Base-by-base conservation (phyloP, 208 protist species). In the Balamuthia mandrillaris region DNA sequence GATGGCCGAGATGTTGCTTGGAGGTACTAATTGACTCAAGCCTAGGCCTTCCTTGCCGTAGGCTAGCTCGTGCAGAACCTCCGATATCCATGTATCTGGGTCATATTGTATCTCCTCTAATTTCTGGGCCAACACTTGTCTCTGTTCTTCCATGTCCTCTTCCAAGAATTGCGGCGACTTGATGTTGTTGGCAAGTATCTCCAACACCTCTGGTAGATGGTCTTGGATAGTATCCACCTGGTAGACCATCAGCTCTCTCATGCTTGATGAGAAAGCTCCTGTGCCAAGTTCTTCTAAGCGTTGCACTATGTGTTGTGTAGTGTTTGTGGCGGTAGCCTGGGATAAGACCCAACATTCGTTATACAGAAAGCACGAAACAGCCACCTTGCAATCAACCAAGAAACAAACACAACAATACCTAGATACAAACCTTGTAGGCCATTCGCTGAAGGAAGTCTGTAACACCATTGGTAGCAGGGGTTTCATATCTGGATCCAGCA, bases 211-310 rank as follows among this genome's bases (percentile, higher is more conserved):
- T 10, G 54, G 37, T 3, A 81, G 45, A 24, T 81, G 47, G 14
- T 35, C 47, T 54, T 16, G 6, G 6, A 42, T 1, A 24, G 7
- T 18, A 41, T 82, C 75, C 37, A 39, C 47, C 1, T 49, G 45
- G 52, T 82, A 82, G 52, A 82, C 52, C 75, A 82, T 60, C 39
- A 37, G 29, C 77, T 88, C 85, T 29, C 85, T 74, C 29, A 51
- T 74, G 24, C 75, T 42, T 3, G 31, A 61, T 1, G 49, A 39
- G 31, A 52, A 58, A 12, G 72, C 49, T n/a, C 70, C 45, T 16
- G 52, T 77, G 41, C 85, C 85, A n/a, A 85, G 21, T 29, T 33
- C 4, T 51, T 85, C 74, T 3, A 70, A 24, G 10, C 45, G 39
- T 29, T 82, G 75, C 65, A 88, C 75, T 14, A 88, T 75, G 33